Evolutionary conservation across 1,284 basidiomycete species (phyloP), one percentile per base, ranked within the genome.

Genomic region (Microbotryum lychnidis-dioicae): DNA sequence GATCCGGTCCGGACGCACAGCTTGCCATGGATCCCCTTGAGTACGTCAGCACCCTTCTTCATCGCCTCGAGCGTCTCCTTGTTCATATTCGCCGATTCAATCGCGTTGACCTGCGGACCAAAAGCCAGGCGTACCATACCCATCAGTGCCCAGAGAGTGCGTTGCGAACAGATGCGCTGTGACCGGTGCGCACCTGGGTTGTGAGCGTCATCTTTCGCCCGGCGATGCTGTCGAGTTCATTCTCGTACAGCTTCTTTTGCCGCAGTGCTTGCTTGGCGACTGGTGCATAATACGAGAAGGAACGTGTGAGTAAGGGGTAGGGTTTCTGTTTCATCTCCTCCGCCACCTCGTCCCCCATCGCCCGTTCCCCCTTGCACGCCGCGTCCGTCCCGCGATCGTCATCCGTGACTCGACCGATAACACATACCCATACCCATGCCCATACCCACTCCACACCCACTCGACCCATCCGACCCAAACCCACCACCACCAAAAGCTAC

Each of bases 61-160:
- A 99, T 97, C 31, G 91, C 93, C 31, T 84, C 80, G 89, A 99
- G 93, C 33, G 92, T 97, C 81, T 97, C 93, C 73, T 91, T 87
- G 77, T 99, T 98, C 78, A 98, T 84, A 79, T 97, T 98, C 54
- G 96, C 96, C 23, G 89, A 91, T 77, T 98, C 96, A 61, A 98
- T 84, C 37, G 94, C 94, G 77, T 96, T 94, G 66, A 98, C 80
- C 79, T 80, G 66, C 6, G 29, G 18, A 37, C 20, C 10, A 42
- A 31, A 37, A 18, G 57, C n/a, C 48, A 23, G 14, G 21, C 31
- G 31, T 31, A 31, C 31, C 8, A 8, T 42, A 42, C 37, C 1
- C 37, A 42, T 42, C 37, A 42, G 37, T 18, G 12, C 18, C 18
- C 9, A 2, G 33, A 55, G 12, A 7, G 6, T 33, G 8, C 53